Evolutionary conservation across 805 yeast genomes (phyloP), one percentile per base, ranked within the genome.

Genomic region (Debaryomyces castellii): DNA sequence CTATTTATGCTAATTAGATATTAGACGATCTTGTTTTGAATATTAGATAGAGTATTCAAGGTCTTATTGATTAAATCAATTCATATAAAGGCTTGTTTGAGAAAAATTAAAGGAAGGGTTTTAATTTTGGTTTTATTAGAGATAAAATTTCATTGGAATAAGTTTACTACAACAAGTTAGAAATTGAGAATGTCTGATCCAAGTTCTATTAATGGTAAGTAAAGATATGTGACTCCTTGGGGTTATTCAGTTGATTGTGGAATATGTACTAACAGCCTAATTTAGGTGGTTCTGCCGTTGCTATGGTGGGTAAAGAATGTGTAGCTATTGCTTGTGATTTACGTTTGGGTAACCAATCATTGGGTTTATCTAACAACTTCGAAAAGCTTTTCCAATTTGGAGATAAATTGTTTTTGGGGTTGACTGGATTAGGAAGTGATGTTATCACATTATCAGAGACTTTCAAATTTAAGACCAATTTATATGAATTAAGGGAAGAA

Each of bases 281-380:
- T 11, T 22, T 48, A 68, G 89, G 97, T 71, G 99, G 99, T 70
- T 80, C 96, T 52, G 96, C 96, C 43, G 96, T 95, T 27, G 99
- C 99, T 53, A 94, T 94, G 99, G 85, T 85, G 21, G 99, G 99
- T 59, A 91, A 95, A 63, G 97, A 90, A 57, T 94, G 99, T 76
- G 91, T 94, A 45, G 99, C 98, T 24, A 90, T 94, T 59, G 99
- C 97, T 3, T 85, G 94, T 58, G 99, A 94, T 70, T 75, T 94
- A 62, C 84, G 98, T 60, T 75, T 94, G 51, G 99, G 99, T 18
- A 82, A 83, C 64, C 99, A 94, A 67, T 88, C 96, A 5, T 74
- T 94, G 20, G 97, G 98, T 45, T 82, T 94, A 39, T 76, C 97
- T 40, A 90, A 90, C 66, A 85, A 90, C 60, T 95, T 94, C 66